Conservation (phyloP, 2,329 filamentous ascomycete species). For the Hirsutella rhossiliensis region DNA sequence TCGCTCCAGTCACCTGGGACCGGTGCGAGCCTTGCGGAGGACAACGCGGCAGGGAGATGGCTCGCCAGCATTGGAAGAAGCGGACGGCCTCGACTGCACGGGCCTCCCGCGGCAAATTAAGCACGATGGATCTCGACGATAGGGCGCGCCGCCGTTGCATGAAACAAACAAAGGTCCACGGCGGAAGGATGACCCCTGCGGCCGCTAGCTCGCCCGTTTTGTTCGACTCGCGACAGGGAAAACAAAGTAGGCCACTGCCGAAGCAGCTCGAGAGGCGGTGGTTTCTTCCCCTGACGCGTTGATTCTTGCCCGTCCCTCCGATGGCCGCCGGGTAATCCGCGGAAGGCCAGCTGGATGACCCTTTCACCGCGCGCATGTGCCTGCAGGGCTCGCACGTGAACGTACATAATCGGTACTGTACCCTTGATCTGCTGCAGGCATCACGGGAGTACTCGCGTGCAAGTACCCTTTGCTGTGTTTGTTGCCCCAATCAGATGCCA, state of each 20-base stretch:
- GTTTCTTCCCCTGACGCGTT: not conserved
- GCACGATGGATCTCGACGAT: not conserved
- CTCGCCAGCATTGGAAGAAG: no score
- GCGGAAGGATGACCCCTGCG: not conserved
- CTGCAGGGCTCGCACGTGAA: constrained; percentile 6
- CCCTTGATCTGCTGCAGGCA: constrained; percentile 1
- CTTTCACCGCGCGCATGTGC: not conserved
- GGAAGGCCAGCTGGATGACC: not conserved
- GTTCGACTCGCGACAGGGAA: not conserved
- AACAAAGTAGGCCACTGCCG: not conserved
- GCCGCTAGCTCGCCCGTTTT: not conserved
- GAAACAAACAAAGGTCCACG: not conserved
- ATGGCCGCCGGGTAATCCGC: not conserved
- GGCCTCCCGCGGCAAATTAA: no score
- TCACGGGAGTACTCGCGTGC: not conserved
- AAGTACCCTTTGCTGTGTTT: not conserved
- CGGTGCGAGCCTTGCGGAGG: no score
- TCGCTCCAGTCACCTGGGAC: no score
- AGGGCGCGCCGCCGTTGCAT: not conserved
- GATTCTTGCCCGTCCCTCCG: not conserved
- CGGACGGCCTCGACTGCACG: no score
- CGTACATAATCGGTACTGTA: not conserved
- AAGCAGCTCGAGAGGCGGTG: no score
- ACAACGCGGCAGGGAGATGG: no score
- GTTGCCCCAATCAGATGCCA: not conserved